These are phyloP conservation scores for Hordeum marinum DNA, from an alignment of 176 grass and related monocot genomes.

Conservation along the genomic window DNA sequence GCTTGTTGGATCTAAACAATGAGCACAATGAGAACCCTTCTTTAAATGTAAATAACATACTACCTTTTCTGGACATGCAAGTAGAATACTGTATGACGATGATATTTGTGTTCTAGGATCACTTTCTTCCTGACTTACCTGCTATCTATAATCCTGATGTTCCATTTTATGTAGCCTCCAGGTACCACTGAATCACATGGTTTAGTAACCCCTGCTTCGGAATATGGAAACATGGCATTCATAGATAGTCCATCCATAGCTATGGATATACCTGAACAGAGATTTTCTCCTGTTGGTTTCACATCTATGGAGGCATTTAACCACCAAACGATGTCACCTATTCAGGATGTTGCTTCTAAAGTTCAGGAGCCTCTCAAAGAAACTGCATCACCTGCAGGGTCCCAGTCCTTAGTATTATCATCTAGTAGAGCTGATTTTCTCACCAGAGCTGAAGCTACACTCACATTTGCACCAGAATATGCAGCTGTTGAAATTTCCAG, in stretches of 20 bases:
- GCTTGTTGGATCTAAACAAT: constrained; percentile 11
- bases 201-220: constrained; percentile 44
- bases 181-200: constrained; percentile 79
- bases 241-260: constrained; percentile 64
- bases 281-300: constrained; percentile 55
- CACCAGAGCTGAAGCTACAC: constrained; percentile 79
- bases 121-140: neutral
- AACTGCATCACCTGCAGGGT: constrained; percentile 31
- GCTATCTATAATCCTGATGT: constrained; percentile 6
- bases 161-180: constrained; percentile 68
- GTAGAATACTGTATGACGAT: neutral
- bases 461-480: constrained; percentile 97
- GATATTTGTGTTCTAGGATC: constrained; percentile 17
- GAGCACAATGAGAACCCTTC: neutral
- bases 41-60: neutral
- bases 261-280: constrained; percentile 75
- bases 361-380: constrained; percentile 58
- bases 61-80: neutral
- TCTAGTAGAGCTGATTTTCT: constrained; percentile 72
- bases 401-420: constrained; percentile 39
- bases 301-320: constrained; percentile 76
- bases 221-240: constrained; percentile 56
- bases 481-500: constrained; percentile 66
- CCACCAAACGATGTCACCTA: constrained; percentile 44
- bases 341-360: constrained; percentile 61